phyloP scores from a whole-genome alignment of 139 green algal genomes.

The Micractinium conductrix region DNA sequence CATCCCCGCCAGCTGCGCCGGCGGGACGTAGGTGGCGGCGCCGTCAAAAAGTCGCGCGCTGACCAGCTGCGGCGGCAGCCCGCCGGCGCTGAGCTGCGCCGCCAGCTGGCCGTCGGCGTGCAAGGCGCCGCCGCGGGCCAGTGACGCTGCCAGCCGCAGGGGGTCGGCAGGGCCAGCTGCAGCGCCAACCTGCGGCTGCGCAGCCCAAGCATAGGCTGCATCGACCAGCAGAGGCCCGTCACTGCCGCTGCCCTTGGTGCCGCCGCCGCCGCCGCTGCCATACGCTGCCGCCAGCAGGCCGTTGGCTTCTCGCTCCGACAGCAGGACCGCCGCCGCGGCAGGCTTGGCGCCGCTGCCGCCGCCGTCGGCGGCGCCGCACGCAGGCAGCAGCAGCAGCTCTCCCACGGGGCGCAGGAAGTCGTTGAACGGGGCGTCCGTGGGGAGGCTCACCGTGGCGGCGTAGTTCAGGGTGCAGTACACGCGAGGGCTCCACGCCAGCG shows the following conservation, averaged over 20 bases:
- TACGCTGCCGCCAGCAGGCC: conserved; percentile 38
- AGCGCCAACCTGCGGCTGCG: neutral
- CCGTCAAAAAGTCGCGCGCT: conserved; percentile 53
- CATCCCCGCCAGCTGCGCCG: neutral
- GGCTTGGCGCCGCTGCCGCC: neutral
- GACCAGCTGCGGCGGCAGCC: conserved; percentile 15
- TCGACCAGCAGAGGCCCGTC: neutral
- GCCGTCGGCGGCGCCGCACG: neutral
- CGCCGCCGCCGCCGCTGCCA: too few relatives aligned
- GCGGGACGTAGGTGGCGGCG: conserved; percentile 27
- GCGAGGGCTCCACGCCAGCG: conserved; percentile 18
- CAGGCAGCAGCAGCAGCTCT: conserved; percentile 46
- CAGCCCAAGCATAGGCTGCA: conserved; percentile 26
- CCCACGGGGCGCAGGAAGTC: conserved; percentile 53
- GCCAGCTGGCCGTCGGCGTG: neutral
- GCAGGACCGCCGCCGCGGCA: conserved; percentile 42
- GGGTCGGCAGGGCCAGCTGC: neutral
- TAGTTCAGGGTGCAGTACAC: conserved; percentile 55
- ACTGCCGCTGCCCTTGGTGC: neutral
- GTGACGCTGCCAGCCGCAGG: neutral
- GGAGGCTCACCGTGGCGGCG: neutral
- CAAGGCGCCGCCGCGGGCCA: neutral
- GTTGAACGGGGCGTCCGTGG: neutral
- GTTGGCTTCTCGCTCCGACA: conserved; percentile 67
- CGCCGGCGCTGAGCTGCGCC: neutral